Evolutionary conservation across 345 rosid species (phyloP), one percentile per base, ranked within the genome.

Genomic region (Corchorus capsularis): DNA sequence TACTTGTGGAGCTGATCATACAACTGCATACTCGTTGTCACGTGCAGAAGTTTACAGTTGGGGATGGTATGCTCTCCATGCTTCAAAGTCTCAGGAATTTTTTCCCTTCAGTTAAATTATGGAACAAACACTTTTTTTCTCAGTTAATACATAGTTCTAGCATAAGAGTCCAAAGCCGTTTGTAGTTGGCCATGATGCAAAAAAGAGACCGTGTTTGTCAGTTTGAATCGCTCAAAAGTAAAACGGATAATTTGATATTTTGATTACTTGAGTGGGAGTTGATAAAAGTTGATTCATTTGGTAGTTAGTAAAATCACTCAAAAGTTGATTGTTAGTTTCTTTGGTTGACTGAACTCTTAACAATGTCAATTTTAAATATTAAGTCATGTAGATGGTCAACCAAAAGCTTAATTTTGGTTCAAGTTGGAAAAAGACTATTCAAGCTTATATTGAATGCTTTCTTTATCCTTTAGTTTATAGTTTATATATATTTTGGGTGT

Each of bases 1-100:
- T 83, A 88, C 87, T 11, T 96, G 94, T 82, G 99, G 98, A 78
- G 97, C 99, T 83, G 99, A 96, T 84, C 98, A 96, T 82, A 89
- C 99, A 12, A 80, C 75, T 79, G 96, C 99, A 60, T 93, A 87
- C 79, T 89, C 99, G 4, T 85, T 85, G 75, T 87, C 96, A 15
- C 82, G 32, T 37, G 63, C 45, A 52, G 87, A 92, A 78, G 96
- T 91, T 46, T 96, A 88, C 83, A 96, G 98, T 78, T 96, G 98
- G 98, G 98, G 98, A 82, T 90, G 91, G 92, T 90, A 74, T 43
- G 86, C 69, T 59, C 74, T 80, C 66, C 13, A 59, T 69, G 49
- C 35, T 75, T 53, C 64, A 66, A 1, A 14, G 1, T 43, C 1
- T 73, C 32, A 8, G n/a, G 20, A 65, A 32, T 39, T 77, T 65